These are phyloP conservation scores for Massariosphaeria phaeospora DNA, from an alignment of 495 filamentous ascomycete genomes.

Conservation along the genomic window DNA sequence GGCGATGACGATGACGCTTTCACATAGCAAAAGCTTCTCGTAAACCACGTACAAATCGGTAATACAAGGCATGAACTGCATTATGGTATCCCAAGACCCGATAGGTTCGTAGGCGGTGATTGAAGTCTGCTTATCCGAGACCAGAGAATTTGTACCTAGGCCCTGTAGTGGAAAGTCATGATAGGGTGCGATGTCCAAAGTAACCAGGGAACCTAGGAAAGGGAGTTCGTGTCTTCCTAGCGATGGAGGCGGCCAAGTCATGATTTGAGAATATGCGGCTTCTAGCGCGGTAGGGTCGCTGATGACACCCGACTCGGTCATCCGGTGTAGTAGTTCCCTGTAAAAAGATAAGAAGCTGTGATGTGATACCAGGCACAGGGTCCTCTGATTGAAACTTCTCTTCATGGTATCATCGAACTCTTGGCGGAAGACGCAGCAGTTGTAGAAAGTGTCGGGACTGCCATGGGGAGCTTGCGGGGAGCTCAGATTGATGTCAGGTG, in stretches of 20 bases:
- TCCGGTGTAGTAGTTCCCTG: constrained; percentile 27
- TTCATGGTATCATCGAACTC: constrained; percentile 36
- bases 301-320: constrained; percentile 32
- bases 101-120: constrained; percentile 37
- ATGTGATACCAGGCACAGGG: constrained; percentile 34
- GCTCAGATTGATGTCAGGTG: constrained; percentile 29
- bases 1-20: constrained; percentile 36
- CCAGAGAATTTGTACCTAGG: constrained; percentile 19
- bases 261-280: constrained; percentile 33
- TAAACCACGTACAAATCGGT: constrained; percentile 36
- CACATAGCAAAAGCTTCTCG: constrained; percentile 38
- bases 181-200: constrained; percentile 38
- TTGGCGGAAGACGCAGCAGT: constrained; percentile 36
- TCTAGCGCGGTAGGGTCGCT: constrained; percentile 33
- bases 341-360: constrained; percentile 38
- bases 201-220: constrained; percentile 34
- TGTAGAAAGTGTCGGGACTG: constrained; percentile 31
- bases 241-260: constrained; percentile 34
- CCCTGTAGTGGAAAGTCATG: constrained; percentile 38
- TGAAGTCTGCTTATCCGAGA: constrained; percentile 18
- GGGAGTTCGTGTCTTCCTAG: constrained; percentile 33
- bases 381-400: constrained; percentile 37
- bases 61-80: constrained; percentile 33
- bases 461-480: constrained; percentile 35
- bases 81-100: constrained; percentile 33